phyloP scores from a whole-genome alignment of 148 eudicot genomes.

The Limonium bicolor region DNA sequence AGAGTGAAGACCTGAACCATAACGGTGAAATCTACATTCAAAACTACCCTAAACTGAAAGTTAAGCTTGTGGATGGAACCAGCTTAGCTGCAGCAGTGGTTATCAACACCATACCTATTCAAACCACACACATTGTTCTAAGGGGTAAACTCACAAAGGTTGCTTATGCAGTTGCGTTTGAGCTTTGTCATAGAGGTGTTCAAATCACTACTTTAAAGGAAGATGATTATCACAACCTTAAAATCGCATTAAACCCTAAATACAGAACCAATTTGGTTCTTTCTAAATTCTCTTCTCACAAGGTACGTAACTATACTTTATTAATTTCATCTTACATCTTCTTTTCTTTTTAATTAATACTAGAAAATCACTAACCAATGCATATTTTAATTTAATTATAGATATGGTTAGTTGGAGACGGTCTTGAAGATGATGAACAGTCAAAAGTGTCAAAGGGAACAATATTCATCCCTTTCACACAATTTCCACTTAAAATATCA shows the following conservation, averaged over 20 bases:
- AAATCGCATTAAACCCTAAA: background rate
- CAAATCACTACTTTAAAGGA: constrained; percentile 2
- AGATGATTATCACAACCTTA: background rate
- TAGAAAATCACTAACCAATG: too few relatives aligned
- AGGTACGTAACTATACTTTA: background rate
- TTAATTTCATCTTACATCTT: background rate
- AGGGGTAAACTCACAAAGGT: constrained; percentile 11
- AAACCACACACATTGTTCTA: constrained; percentile 8
- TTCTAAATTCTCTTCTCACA: background rate
- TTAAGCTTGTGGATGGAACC: constrained; percentile 14
- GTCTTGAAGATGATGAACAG: constrained; percentile 35
- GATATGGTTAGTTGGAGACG: constrained; percentile 73
- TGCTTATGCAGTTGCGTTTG: constrained; percentile 9
- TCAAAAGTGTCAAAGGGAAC: constrained; percentile 52
- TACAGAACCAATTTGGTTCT: background rate
- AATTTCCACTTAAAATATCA: constrained; percentile 40
- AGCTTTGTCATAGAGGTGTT: constrained; percentile 10
- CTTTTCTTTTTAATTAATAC: background rate
- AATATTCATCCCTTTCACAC: constrained; percentile 37
- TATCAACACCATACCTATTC: constrained; percentile 9
- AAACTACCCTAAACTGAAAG: constrained; percentile 11
- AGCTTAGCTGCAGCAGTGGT: constrained; percentile 11
- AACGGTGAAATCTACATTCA: constrained; percentile 10
- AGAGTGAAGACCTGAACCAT: constrained; percentile 14
- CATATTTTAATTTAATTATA: too few relatives aligned